Evolutionary conservation across 768 basidiomycete genomes (phyloP).

Genomic region (Podaxis sp.): DNA sequence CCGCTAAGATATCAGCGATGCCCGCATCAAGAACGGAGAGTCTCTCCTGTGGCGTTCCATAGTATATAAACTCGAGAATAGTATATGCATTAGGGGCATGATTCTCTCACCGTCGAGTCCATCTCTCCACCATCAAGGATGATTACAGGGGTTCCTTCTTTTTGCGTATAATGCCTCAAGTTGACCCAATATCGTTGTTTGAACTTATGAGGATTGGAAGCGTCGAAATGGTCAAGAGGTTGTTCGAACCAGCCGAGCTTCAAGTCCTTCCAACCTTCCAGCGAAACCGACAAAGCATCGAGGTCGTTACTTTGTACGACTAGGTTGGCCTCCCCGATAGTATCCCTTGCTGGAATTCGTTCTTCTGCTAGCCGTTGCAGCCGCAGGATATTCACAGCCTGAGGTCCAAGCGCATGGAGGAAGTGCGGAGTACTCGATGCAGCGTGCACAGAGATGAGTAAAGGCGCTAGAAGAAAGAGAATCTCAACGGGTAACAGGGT

Average conservation of each 20-base stretch:
- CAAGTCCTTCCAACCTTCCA: neutral
- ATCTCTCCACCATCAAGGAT: conserved; percentile 94
- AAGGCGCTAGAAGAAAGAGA: neutral
- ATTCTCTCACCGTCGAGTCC: neutral
- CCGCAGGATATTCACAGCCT: neutral
- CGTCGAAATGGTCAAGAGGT: conserved; percentile 79
- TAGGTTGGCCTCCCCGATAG: neutral
- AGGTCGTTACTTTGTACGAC: neutral
- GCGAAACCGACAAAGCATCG: neutral
- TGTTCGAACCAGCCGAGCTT: conserved; percentile 62
- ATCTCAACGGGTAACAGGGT: neutral
- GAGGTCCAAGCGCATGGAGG: neutral
- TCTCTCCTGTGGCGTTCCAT: conserved; percentile 31
- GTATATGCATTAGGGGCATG: neutral
- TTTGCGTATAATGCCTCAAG: conserved; percentile 72
- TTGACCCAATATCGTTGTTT: conserved; percentile 92
- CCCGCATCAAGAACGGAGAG: conserved; percentile 69
- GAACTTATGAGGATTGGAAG: conserved; percentile 57
- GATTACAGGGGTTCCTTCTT: conserved; percentile 77
- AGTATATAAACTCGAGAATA: neutral
- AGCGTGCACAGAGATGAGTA: neutral
- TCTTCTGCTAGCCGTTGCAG: neutral
- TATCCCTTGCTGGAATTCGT: neutral
- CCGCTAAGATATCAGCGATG: conserved; percentile 81
- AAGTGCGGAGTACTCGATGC: neutral